Evolutionary conservation across 768 basidiomycete genomes (phyloP).

Genomic region (Cytidiella melzeri): DNA sequence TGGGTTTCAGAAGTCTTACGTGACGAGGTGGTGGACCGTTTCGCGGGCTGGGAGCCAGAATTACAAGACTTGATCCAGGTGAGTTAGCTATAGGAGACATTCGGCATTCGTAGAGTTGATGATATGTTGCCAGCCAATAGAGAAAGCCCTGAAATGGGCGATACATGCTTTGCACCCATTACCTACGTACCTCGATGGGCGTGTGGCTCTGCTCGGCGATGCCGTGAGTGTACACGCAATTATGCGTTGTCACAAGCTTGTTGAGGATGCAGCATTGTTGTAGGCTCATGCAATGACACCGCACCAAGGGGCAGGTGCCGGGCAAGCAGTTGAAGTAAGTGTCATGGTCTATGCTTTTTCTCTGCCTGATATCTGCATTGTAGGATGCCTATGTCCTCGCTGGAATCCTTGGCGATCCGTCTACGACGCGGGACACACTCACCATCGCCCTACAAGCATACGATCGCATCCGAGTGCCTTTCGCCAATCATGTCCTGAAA

Average conservation of each 20-base stretch:
- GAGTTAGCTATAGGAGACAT: neutral
- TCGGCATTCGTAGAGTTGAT: neutral
- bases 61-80: conserved; percentile 22
- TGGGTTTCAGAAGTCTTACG: conserved; percentile 22
- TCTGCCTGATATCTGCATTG: neutral
- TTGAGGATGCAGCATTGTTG: no score
- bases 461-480: conserved; percentile 22
- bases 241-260: no score
- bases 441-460: conserved; percentile 23
- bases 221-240: neutral
- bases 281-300: conserved; percentile 31
- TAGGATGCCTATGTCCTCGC: conserved; percentile 30
- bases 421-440: conserved; percentile 16
- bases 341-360: neutral
- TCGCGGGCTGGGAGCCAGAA: conserved; percentile 25
- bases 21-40: conserved; percentile 23
- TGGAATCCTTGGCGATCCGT: conserved; percentile 20
- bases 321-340: conserved; percentile 28
- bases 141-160: conserved; percentile 27
- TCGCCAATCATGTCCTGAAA: conserved; percentile 23
- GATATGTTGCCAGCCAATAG: conserved; percentile 16
- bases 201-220: conserved; percentile 25
- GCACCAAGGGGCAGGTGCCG: conserved; percentile 29
- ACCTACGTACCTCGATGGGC: conserved; percentile 17
- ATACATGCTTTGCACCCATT: conserved; percentile 25